phyloP scores from a whole-genome alignment of 345 rosid genomes.

The Citrus sp. region DNA sequence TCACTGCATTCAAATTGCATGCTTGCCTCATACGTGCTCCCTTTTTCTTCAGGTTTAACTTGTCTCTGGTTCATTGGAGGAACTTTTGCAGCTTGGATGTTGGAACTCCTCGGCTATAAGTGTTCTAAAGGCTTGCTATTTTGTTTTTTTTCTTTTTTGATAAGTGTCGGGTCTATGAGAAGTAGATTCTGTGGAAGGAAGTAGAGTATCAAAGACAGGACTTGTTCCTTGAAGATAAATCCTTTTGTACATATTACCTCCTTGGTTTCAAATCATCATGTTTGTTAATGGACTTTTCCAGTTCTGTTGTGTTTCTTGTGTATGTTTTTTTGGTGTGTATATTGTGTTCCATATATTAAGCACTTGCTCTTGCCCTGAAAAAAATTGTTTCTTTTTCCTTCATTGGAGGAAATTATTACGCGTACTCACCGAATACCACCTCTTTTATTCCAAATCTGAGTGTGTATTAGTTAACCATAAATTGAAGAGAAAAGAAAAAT shows the following conservation, averaged over 20 bases:
- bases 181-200: background rate
- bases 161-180: background rate
- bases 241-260: slow-evolving; percentile 3
- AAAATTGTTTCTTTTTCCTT: no score
- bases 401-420: no score
- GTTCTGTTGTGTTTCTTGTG: background rate
- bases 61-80: background rate
- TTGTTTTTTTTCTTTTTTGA: background rate
- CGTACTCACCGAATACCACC: background rate
- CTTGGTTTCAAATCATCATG: background rate
- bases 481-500: background rate
- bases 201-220: background rate
- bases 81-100: background rate
- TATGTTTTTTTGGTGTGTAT: background rate
- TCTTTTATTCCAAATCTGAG: slow-evolving; percentile 5
- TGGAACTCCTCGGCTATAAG: background rate
- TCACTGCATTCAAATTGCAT: background rate
- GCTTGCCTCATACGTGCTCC: background rate
- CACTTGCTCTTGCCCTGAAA: background rate
- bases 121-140: background rate
- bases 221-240: background rate
- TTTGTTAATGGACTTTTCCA: background rate
- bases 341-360: background rate
- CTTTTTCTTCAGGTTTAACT: background rate
- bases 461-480: slow-evolving; percentile 4